phyloP scores from a whole-genome alignment of 108 stramenopile species.

The Cyclotella cryptica region DNA sequence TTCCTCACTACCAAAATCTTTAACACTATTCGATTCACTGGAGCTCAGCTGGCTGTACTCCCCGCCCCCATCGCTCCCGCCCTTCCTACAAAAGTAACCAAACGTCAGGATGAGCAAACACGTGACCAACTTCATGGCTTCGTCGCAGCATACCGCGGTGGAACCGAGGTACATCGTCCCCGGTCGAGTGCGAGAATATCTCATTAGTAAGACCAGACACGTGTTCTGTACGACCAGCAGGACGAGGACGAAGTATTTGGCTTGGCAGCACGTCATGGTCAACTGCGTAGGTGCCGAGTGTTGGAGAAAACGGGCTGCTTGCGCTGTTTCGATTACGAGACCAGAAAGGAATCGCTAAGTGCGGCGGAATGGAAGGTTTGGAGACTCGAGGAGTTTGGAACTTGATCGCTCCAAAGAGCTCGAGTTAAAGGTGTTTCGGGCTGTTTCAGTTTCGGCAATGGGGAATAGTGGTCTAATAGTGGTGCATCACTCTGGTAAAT shows the following conservation, averaged over 20 bases:
- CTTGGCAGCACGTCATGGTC: slow-evolving; percentile 30
- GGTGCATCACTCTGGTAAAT: too few relatives aligned
- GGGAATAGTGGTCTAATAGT: too few relatives aligned
- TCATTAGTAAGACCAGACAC: slow-evolving; percentile 74
- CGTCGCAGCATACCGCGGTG: slow-evolving; percentile 86
- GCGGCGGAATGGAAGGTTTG: too few relatives aligned
- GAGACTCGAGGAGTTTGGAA: too few relatives aligned
- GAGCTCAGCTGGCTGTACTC: slow-evolving; percentile 32
- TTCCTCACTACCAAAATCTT: slow-evolving; percentile 1
- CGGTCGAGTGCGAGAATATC: slow-evolving; percentile 73
- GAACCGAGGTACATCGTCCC: slow-evolving; percentile 82
- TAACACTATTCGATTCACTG: slow-evolving; percentile 2
- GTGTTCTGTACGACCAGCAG: slow-evolving; percentile 37
- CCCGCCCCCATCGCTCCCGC: slow-evolving; percentile 9
- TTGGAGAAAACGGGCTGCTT: background rate
- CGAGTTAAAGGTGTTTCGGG: too few relatives aligned
- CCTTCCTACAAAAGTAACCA: slow-evolving; percentile 19
- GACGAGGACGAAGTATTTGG: slow-evolving; percentile 49
- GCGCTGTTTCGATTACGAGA: too few relatives aligned
- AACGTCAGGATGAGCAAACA: slow-evolving; percentile 53
- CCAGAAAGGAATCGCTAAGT: background rate
- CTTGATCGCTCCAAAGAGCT: too few relatives aligned
- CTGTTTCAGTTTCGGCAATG: too few relatives aligned
- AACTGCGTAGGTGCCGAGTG: background rate
- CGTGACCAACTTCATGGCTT: slow-evolving; percentile 82